Evolutionary conservation across 1,139 yeast genomes (phyloP), one percentile per base, ranked within the genome.

Genomic region (Pichia sp.): DNA sequence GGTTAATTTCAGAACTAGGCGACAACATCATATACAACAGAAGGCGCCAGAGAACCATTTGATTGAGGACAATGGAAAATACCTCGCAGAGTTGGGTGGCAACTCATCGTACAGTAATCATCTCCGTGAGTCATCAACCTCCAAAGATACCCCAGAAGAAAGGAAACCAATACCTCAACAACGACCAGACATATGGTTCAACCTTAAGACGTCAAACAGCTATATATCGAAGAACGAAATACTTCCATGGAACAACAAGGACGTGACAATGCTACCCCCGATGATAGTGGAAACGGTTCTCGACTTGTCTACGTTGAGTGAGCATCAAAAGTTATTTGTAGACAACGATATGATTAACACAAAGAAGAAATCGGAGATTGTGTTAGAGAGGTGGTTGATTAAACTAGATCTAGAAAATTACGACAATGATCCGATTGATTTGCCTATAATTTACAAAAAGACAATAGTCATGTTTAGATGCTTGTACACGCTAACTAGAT

Each of bases 381-480:
- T 93, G 1, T 72, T 93, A 56, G 99, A 93, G 67, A 76, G 99
- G 57, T 93, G 99, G 99, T 75, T 90, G 30, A 74, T 93, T 42
- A 96, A 90, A 68, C 80, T 90, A 59, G 92, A 85, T 62, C 62
- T 70, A 23, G 64, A 63, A 16, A 56, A 63, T 2, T 69, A 70
- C 49, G 72, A 67, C 43, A 62, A 58, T 47, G 66, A 66, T 23
- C 45, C 56, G 13, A 62, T 61, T 43, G 92, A 87, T 57, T 74
- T 87, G 29, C 90, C 95, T 0, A 70, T 77, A 31, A 79, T 87
- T 15, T 88, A 89, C 72, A 88, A 87, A 65, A 87, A 85, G 62
- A 81, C 93, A 36, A 81, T 88, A 43, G 75, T 90, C 2, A 72
- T 88, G 45, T 83, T 93, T 63, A 79, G 98, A 49, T 82, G 88